Evolutionary conservation across 2,329 filamentous ascomycete genomes (phyloP).

Genomic region (Tetracladium maxilliforme): DNA sequence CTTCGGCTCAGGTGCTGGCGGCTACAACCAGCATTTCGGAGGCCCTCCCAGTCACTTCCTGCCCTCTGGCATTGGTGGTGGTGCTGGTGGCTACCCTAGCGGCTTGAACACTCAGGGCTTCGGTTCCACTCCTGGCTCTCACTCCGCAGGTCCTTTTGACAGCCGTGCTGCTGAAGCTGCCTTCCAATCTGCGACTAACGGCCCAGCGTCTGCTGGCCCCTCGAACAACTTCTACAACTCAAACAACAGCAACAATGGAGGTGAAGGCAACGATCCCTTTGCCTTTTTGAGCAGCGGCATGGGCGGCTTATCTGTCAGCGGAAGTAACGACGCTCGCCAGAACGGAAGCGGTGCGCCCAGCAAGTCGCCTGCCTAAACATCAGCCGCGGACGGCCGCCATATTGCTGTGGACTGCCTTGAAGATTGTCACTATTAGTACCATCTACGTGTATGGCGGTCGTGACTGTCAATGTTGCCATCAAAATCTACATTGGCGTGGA

Average conservation of each 20-base stretch:
- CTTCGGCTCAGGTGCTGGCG: conserved; percentile 50
- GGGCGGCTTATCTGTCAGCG: conserved; percentile 56
- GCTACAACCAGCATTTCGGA: conserved; percentile 67
- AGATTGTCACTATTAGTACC: too few relatives aligned
- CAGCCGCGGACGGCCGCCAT: too few relatives aligned
- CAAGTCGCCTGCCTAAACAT: conserved; percentile 19
- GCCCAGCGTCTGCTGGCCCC: conserved; percentile 60
- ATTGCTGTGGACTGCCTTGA: too few relatives aligned
- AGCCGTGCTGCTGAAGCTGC: conserved; percentile 88
- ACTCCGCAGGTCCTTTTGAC: conserved; percentile 78
- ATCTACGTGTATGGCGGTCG: too few relatives aligned
- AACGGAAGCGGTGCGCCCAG: conserved; percentile 29
- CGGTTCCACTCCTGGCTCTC: conserved; percentile 60
- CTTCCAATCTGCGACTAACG: conserved; percentile 79
- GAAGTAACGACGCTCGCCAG: conserved; percentile 47
- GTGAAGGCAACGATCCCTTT: conserved; percentile 63
- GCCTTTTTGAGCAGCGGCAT: conserved; percentile 67
- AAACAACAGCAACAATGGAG: too few relatives aligned
- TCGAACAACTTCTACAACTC: conserved; percentile 61
- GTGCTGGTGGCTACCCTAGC: conserved; percentile 60
- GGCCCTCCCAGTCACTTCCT: conserved; percentile 82
- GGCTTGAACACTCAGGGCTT: conserved; percentile 69
- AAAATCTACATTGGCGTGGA: too few relatives aligned
- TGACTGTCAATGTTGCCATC: too few relatives aligned
- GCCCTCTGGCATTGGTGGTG: conserved; percentile 70